Percentiles rank a stretch among this genome's conserved stretches.
phyloP scores from a whole-genome alignment of 495 filamentous ascomycete genomes.

The Evansstolkia leycettana region DNA sequence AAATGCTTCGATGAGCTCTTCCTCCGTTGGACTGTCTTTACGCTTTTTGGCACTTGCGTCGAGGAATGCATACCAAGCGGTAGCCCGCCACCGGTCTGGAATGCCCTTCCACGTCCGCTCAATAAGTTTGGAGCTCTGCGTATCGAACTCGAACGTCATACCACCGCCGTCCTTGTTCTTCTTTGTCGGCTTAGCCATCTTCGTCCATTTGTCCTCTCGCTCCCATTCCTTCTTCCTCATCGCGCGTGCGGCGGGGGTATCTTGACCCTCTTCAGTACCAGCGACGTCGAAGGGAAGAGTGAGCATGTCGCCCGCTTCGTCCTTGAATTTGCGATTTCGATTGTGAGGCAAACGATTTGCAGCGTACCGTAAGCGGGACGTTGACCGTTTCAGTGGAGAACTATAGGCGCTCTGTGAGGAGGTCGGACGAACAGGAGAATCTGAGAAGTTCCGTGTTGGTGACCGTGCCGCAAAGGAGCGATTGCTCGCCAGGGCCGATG shows the following conservation, averaged over 20 bases:
- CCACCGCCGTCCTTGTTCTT: slow-evolving; percentile 54
- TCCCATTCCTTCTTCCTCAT: slow-evolving; percentile 70
- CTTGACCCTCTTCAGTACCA: slow-evolving; percentile 38
- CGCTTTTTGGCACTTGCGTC: slow-evolving; percentile 62
- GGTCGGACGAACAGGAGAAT: slow-evolving; percentile 22
- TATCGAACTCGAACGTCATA: slow-evolving; percentile 85
- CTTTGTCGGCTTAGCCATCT: slow-evolving; percentile 71
- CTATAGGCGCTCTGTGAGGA: slow-evolving; percentile 37
- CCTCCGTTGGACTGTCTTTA: slow-evolving; percentile 48
- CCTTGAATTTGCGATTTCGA: slow-evolving; percentile 57
- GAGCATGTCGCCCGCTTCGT: slow-evolving; percentile 86
- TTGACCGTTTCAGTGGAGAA: slow-evolving; percentile 23
- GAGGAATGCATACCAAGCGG: slow-evolving; percentile 92
- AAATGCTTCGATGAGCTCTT: slow-evolving; percentile 57
- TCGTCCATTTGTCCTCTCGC: slow-evolving; percentile 89
- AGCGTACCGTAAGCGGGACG: slow-evolving; percentile 45
- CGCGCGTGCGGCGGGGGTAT: slow-evolving; percentile 41
- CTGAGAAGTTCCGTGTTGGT: slow-evolving; percentile 33
- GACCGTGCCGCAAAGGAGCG: slow-evolving; percentile 42
- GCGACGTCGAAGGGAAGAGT: slow-evolving; percentile 58
- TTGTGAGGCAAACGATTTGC: slow-evolving; percentile 69
- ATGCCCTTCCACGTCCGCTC: slow-evolving; percentile 96
- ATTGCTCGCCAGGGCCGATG: slow-evolving; percentile 28
- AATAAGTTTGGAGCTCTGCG: slow-evolving; percentile 70
- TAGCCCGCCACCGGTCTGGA: slow-evolving; percentile 86